phyloP scores from a whole-genome alignment of 2,329 filamentous ascomycete species.

The Didymella segeticola region DNA sequence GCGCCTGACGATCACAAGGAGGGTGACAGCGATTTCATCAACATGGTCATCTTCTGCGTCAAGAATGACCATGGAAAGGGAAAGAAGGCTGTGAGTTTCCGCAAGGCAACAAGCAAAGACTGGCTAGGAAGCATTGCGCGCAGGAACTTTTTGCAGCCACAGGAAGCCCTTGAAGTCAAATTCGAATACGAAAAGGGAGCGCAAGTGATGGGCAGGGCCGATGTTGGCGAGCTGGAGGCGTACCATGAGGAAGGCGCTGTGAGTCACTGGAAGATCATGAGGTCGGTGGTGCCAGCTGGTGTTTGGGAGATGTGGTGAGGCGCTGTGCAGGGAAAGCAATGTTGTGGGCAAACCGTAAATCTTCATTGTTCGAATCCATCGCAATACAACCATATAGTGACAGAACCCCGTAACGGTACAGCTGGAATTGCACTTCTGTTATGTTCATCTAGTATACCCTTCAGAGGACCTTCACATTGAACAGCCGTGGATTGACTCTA shows the following conservation, averaged over 20 bases:
- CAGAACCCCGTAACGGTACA: too few relatives aligned
- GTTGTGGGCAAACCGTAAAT: not conserved
- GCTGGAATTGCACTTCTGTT: too few relatives aligned
- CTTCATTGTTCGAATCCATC: too few relatives aligned
- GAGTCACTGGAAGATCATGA: conserved; percentile 93
- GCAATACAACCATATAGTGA: too few relatives aligned
- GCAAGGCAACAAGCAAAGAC: conserved; percentile 69
- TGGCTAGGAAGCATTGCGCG: conserved; percentile 75
- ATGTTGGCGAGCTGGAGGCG: conserved; percentile 70
- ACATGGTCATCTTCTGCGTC: conserved; percentile 94
- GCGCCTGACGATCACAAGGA: conserved; percentile 52
- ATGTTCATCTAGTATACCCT: too few relatives aligned
- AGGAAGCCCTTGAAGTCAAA: conserved; percentile 68
- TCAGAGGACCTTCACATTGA: too few relatives aligned
- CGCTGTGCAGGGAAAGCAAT: not conserved
- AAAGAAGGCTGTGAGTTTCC: conserved; percentile 66
- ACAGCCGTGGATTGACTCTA: too few relatives aligned
- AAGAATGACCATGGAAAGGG: conserved; percentile 58
- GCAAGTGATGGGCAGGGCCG: conserved; percentile 66
- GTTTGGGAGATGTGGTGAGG: conserved; percentile 87
- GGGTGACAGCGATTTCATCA: conserved; percentile 74
- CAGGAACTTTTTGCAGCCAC: conserved; percentile 72
- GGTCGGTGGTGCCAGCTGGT: conserved; percentile 74
- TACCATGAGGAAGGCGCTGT: conserved; percentile 79
- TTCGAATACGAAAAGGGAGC: conserved; percentile 50